Conservation (phyloP, 208 protist species). For the Crithidia fasciculata region DNA sequence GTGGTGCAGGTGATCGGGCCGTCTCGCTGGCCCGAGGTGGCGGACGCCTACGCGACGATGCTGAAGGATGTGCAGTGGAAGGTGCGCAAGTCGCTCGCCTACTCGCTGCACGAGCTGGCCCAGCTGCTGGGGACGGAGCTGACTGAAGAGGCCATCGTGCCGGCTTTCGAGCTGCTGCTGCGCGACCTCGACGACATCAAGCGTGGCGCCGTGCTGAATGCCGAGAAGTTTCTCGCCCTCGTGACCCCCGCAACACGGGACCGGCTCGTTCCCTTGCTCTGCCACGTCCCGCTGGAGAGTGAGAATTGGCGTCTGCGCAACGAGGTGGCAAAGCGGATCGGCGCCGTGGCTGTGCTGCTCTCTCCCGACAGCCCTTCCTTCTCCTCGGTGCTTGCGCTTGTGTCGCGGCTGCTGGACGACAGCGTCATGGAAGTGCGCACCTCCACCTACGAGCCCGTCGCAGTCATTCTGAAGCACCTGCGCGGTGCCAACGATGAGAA, state of each 20-base stretch:
- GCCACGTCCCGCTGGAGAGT: conserved; percentile 83
- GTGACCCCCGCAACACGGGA: conserved; percentile 66
- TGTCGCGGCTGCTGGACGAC: conserved; percentile 87
- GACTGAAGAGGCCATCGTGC: conserved; percentile 84
- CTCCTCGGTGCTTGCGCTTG: conserved; percentile 62
- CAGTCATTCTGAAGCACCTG: conserved; percentile 77
- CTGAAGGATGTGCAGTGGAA: conserved; percentile 96
- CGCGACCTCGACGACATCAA: conserved; percentile 97
- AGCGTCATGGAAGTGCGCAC: conserved; percentile 90
- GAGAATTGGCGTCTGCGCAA: conserved; percentile 95
- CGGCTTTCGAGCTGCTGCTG: conserved; percentile 94
- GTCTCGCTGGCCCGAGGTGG: conserved; percentile 88
- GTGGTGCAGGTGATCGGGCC: conserved; percentile 90
- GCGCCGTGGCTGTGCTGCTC: conserved; percentile 75
- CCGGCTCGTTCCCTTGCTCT: conserved; percentile 80
- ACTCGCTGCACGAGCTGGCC: conserved; percentile 95
- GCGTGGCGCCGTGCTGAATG: conserved; percentile 89
- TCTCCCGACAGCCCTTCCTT: conserved; percentile 58
- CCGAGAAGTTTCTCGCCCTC: conserved; percentile 79
- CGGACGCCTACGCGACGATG: conserved; percentile 92
- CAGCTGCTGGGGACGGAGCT: conserved; percentile 89
- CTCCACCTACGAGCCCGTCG: conserved; percentile 82
- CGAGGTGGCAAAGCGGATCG: conserved; percentile 89
- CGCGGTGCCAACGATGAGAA: conserved; percentile 36
- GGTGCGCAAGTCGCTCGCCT: conserved; percentile 94